Base-by-base conservation (phyloP, 768 basidiomycete species). In the Serpula lacrymans region DNA sequence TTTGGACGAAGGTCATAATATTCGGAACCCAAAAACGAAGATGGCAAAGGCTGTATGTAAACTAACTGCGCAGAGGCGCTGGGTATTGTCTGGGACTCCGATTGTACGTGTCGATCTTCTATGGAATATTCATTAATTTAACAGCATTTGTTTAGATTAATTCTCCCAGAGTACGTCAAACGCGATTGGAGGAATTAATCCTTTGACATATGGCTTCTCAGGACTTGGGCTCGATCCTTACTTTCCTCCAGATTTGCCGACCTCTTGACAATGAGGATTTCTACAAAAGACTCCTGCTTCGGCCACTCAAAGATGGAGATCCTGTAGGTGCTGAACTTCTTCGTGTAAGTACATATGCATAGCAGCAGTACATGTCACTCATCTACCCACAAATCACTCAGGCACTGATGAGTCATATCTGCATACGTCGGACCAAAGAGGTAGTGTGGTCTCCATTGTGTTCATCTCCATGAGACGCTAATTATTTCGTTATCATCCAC, bases 151-250 rank as follows among this genome's bases (percentile, higher is more conserved):
- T 20, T 30, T 41, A 88, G 86, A 86, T 90, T 45, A 91, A 91
- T 49, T 86, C 85, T 35, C 88, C 84, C 4, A 77, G 70, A 56
- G 85, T 82, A 55, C 36, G 54, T 43, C 12, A 2, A 22, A 7
- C 7, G 27, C 17, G 22, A 10, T 41, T 17, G 17, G n/a, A 11
- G 23, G 22, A 9, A 16, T 26, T 16, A 35, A 20, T 10, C 39
- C 20, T 6, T 14, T 17, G 18, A 43, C 31, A 30, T 23, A 39
- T 34, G 26, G 33, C 32, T 18, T 18, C 39, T n/a, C 47, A 90
- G 83, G 92, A 95, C 62, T 77, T 96, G 14, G 90, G 93, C 3
- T 88, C 92, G 8, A 67, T 94, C 36, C 65, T 96, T 17, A 82
- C 78, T 2, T 96, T 96, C 65, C 72, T 95, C 25, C 75, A 69